These are phyloP conservation scores for Xylaria sp. DNA, from an alignment of 2,329 filamentous ascomycete species.

Conservation along the genomic window DNA sequence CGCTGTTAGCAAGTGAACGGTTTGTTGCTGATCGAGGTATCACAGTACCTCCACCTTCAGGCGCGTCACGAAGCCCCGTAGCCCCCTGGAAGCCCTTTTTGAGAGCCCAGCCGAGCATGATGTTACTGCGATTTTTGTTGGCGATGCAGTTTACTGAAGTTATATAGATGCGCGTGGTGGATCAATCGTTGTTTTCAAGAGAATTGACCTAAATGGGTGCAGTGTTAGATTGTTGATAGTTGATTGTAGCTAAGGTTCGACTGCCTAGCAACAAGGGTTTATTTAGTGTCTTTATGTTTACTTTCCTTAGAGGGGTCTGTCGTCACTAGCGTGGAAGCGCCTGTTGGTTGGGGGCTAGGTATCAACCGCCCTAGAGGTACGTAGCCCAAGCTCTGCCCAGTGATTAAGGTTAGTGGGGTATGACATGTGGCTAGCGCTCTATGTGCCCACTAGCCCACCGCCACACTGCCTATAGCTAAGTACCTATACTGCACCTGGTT, in stretches of 20 bases:
- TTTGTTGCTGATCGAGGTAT: conserved; percentile 12
- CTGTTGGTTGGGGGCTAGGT: conserved; percentile 13
- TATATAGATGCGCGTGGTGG: conserved; percentile 1
- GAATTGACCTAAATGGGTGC: background rate
- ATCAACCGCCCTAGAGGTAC: background rate
- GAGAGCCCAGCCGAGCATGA: conserved; percentile 71
- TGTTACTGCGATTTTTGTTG: conserved; percentile 35
- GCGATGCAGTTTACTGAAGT: background rate
- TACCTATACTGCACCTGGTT: conserved; percentile 14
- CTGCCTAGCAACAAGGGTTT: conserved; percentile 26
- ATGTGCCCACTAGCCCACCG: background rate
- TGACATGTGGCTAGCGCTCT: conserved; percentile 10
- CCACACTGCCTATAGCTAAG: conserved; percentile 15
- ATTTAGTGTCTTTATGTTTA: conserved; percentile 29
- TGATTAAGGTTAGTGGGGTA: background rate
- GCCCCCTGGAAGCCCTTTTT: conserved; percentile 58
- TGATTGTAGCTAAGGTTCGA: background rate
- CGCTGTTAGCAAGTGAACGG: conserved; percentile 33
- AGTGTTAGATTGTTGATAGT: background rate
- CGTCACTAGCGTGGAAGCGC: conserved; percentile 24
- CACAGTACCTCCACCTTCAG: conserved; percentile 44
- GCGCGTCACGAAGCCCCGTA: conserved; percentile 51
- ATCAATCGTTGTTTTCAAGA: conserved; percentile 11
- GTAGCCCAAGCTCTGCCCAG: background rate
- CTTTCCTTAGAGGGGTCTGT: conserved; percentile 27